Evolutionary conservation across 257 asterid species (phyloP), one percentile per base, ranked within the genome.

Genomic region (Linaria vulgaris): DNA sequence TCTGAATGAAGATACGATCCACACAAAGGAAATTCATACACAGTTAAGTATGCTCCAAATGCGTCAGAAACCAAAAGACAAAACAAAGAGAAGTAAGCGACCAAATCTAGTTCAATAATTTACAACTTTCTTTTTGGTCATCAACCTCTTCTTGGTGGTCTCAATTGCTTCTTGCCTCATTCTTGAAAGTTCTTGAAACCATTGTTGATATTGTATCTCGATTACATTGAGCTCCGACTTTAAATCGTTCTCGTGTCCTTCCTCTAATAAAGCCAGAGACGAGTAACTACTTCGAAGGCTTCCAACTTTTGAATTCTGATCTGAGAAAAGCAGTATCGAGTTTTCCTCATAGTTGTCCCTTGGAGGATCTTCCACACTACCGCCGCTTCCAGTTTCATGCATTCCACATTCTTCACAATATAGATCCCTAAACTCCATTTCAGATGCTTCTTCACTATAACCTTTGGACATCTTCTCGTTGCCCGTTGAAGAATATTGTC

Each of bases 141-240:
- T 68, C 91, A 91, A 86, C 66, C 71, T 64, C 56, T 75, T 86
- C 65, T 55, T 76, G 43, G 76, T 63, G 12, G 68, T 63, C 60
- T 76, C 78, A 68, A 72, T 34, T 14, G 78, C 82, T 2, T 53
- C 64, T 58, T 65, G 60, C 66, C 62, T 76, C 78, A 64, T 60
- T 68, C 23, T 64, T 0, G 61, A 21, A 65, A 76, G 82, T 56
- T 72, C 73, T 58, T 65, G 69, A 56, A 72, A 61, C 76, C 71
- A 66, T 16, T 72, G 71, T 25, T 66, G 76, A 58, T 77, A 66
- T 11, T 69, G 78, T 16, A 58, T 46, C 44, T 77, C 82, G 10
- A 77, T 72, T 6, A 73, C 68, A 3, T 77, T 71, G 21, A 72
- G 76, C 59, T 72, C 78, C 44, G 30, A 16, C 53, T 66, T 61